Evolutionary conservation across 768 basidiomycete species (phyloP).

Genomic region (Kockovaella imperatae): DNA sequence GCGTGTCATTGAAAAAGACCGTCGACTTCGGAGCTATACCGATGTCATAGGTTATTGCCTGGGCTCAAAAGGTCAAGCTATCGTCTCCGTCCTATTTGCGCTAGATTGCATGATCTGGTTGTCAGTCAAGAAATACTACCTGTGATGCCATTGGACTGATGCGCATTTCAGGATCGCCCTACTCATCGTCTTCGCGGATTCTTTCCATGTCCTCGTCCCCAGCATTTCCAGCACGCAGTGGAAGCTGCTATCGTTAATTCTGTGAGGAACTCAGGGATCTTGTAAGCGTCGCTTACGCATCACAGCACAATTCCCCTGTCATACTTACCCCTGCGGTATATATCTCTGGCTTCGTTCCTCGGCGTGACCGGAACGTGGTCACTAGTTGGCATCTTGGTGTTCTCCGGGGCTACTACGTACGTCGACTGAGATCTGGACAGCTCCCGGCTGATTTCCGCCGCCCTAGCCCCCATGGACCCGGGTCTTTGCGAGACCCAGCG

Average conservation of each 20-base stretch:
- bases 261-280: constrained; percentile 16
- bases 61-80: constrained; percentile 20
- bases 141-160: background rate
- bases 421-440: constrained; percentile 1
- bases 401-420: constrained; percentile 33
- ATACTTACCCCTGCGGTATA: constrained; percentile 38
- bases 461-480: constrained; percentile 17
- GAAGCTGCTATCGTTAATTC: constrained; percentile 26
- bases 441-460: background rate
- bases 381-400: constrained; percentile 36
- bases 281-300: background rate
- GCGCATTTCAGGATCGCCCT: constrained; percentile 22
- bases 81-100: constrained; percentile 29
- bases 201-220: constrained; percentile 34
- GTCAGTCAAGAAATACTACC: constrained; percentile 11
- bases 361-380: constrained; percentile 32
- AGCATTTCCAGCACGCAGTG: constrained; percentile 28
- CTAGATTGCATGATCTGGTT: constrained; percentile 29
- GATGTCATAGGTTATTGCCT: constrained; percentile 33
- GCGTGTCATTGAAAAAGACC: constrained; percentile 35
- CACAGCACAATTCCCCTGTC: constrained; percentile 30
- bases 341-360: constrained; percentile 38
- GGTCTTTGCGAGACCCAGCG: constrained; percentile 33
- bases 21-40: constrained; percentile 31
- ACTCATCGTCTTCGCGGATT: constrained; percentile 34